phyloP scores from a whole-genome alignment of 116 monocot genomes.

The Phalaenopsis hybrid region DNA sequence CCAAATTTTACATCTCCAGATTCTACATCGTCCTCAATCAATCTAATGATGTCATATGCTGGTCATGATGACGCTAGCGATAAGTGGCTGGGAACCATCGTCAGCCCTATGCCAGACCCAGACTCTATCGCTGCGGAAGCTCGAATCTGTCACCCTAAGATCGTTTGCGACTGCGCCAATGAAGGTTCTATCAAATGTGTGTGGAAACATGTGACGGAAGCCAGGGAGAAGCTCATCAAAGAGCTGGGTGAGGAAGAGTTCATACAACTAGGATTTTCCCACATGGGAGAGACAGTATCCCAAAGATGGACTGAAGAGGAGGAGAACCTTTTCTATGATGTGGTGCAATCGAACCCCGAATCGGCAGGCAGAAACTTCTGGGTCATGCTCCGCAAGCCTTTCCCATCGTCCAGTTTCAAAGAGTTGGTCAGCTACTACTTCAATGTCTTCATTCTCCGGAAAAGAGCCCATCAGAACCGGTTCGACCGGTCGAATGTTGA shows the following conservation, averaged over 20 bases:
- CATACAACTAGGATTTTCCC: constrained; percentile 47
- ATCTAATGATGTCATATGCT: too few species aligned
- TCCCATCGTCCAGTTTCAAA: constrained; percentile 40
- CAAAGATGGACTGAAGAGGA: constrained; percentile 73
- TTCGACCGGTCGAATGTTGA: constrained; percentile 43
- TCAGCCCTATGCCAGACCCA: constrained; percentile 37
- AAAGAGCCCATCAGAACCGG: constrained; percentile 77
- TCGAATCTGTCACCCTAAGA: neutral
- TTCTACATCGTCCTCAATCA: neutral
- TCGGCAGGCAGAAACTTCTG: constrained; percentile 79
- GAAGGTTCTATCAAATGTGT: constrained; percentile 61
- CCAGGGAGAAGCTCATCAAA: constrained; percentile 36
- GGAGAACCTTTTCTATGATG: constrained; percentile 55
- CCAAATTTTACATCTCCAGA: constrained; percentile 28
- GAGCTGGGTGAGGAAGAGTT: constrained; percentile 47
- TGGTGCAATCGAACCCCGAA: constrained; percentile 58
- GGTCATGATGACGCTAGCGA: neutral
- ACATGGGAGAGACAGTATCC: constrained; percentile 82
- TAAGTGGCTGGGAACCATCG: constrained; percentile 18
- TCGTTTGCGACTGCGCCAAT: constrained; percentile 30
- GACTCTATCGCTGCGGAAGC: neutral
- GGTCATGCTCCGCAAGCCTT: constrained; percentile 41
- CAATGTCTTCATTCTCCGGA: constrained; percentile 86
- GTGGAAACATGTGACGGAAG: constrained; percentile 61
- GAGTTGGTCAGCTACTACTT: constrained; percentile 91